Conservation (phyloP, 768 basidiomycete genomes). For the Termitomyces sp. region DNA sequence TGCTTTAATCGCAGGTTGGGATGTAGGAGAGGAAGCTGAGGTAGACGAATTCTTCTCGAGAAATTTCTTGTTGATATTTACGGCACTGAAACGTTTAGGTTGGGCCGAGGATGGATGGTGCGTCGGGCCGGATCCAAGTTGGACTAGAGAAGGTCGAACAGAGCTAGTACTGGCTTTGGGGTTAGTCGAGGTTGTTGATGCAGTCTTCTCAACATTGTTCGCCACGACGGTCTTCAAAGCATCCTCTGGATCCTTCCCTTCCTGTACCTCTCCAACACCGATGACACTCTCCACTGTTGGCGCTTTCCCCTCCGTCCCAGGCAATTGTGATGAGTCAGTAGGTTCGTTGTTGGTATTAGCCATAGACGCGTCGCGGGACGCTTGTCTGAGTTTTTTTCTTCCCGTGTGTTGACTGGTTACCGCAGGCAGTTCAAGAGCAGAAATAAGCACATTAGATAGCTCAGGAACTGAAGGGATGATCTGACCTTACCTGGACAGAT, state of each 20-base stretch:
- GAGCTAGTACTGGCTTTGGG: slow-evolving; percentile 23
- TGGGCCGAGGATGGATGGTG: slow-evolving; percentile 37
- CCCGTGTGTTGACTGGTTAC: slow-evolving; percentile 21
- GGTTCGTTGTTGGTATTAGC: slow-evolving; percentile 56
- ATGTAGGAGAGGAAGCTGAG: slow-evolving; percentile 41
- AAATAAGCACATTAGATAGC: background rate
- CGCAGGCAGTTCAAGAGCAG: slow-evolving; percentile 1
- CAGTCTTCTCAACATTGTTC: slow-evolving; percentile 18
- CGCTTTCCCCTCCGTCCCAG: slow-evolving; percentile 33
- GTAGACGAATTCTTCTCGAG: slow-evolving; percentile 81
- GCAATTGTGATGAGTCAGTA: slow-evolving; percentile 40
- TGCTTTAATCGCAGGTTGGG: slow-evolving; percentile 44
- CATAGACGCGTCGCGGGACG: slow-evolving; percentile 82
- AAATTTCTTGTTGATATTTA: slow-evolving; percentile 97
- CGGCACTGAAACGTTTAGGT: slow-evolving; percentile 83
- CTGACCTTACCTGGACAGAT: slow-evolving; percentile 30
- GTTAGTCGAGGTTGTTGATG: slow-evolving; percentile 14
- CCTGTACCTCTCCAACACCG: slow-evolving; percentile 19
- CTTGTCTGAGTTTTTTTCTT: slow-evolving; percentile 37
- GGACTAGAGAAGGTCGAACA: slow-evolving; percentile 43
- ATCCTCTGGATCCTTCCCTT: slow-evolving; percentile 9
- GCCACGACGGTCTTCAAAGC: slow-evolving; percentile 3
- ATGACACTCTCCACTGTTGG: slow-evolving; percentile 24
- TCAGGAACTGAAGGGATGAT: background rate
- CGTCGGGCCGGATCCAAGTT: slow-evolving; percentile 35